These are phyloP conservation scores for Botrytis paeoniae DNA, from an alignment of 2,329 filamentous ascomycete genomes.

Conservation along the genomic window DNA sequence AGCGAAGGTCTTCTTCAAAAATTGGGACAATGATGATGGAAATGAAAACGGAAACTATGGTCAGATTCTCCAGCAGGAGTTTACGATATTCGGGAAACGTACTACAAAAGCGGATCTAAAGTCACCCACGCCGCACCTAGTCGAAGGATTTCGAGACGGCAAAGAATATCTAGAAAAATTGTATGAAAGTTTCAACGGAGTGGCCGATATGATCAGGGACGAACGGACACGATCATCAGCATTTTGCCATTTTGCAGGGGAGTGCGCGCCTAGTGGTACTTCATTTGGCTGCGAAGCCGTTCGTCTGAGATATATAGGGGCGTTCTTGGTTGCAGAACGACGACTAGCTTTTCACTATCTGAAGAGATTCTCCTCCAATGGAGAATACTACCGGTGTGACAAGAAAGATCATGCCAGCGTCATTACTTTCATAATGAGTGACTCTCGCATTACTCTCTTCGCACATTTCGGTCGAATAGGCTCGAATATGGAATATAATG, in stretches of 20 bases:
- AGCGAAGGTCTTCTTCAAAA: neutral
- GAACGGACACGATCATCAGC: neutral
- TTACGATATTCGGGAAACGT: neutral
- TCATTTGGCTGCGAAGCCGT: neutral
- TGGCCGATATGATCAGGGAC: neutral
- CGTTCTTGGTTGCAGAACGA: neutral
- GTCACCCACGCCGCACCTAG: neutral
- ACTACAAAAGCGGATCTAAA: neutral
- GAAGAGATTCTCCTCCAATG: neutral
- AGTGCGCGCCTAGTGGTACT: neutral
- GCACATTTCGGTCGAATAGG: neutral
- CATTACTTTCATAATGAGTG: neutral
- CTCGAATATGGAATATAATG: neutral
- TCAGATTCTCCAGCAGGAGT: neutral
- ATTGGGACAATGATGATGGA: neutral
- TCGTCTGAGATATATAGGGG: neutral
- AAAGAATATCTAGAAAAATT: neutral
- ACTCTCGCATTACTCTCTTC: neutral
- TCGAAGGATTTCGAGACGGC: neutral
- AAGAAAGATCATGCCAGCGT: neutral
- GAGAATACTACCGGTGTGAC: neutral
- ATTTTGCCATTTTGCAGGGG: neutral
- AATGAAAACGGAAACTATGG: neutral
- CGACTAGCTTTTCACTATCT: neutral
- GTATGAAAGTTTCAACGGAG: neutral